Conservation (phyloP, 208 protist species). For the Trypanosoma conorhini region DNA sequence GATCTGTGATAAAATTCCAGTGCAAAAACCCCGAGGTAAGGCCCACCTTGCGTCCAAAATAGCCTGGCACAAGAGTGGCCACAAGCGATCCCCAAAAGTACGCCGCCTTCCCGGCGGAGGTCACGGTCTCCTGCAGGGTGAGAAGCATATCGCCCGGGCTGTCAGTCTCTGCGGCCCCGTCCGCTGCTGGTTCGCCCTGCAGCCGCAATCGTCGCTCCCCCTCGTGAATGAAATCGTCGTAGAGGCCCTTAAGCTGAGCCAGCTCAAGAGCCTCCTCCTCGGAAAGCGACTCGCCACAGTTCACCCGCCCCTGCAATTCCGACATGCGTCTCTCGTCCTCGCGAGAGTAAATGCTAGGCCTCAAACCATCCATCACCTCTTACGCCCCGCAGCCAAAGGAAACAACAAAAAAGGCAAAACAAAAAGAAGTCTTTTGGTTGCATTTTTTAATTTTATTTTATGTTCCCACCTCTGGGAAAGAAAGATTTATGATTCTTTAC, state of each 20-base stretch:
- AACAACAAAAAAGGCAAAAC: background rate
- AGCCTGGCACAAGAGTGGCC: slow-evolving; percentile 79
- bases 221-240: slow-evolving; percentile 52
- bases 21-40: slow-evolving; percentile 74
- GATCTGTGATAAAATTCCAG: slow-evolving; percentile 83
- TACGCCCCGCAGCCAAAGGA: background rate
- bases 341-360: slow-evolving; percentile 31
- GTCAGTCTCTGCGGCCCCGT: background rate
- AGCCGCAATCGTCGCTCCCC: slow-evolving; percentile 41
- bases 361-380: slow-evolving; percentile 12
- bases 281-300: slow-evolving; percentile 30
- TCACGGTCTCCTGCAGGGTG: slow-evolving; percentile 9
- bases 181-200: slow-evolving; percentile 4
- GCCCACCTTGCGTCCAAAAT: slow-evolving; percentile 72
- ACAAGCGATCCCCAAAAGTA: slow-evolving; percentile 86
- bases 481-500: background rate
- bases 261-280: slow-evolving; percentile 45
- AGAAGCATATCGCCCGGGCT: slow-evolving; percentile 1
- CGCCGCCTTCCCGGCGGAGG: slow-evolving; percentile 50
- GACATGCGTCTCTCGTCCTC: slow-evolving; percentile 54
- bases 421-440: slow-evolving; percentile 6
- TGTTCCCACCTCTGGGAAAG: background rate
- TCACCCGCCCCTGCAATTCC: slow-evolving; percentile 28
- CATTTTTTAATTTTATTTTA: background rate
- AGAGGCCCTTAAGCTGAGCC: slow-evolving; percentile 40